Evolutionary conservation across 768 basidiomycete species (phyloP).

Genomic region (Postia placenta): DNA sequence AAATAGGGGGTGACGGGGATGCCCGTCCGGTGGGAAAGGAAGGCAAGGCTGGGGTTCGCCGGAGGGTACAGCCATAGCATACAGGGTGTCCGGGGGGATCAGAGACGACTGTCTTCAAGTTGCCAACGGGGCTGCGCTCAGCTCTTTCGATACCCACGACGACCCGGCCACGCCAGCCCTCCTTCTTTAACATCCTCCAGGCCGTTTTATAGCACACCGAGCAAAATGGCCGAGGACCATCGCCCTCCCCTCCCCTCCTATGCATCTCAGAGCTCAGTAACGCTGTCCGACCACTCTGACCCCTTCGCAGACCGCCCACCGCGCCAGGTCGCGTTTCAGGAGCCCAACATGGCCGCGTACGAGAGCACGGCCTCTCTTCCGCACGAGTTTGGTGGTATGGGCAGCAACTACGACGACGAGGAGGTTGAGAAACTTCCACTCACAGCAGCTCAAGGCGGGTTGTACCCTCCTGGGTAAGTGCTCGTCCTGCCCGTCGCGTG

Average conservation of each 20-base stretch:
- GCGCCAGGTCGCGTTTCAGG: conserved; percentile 55
- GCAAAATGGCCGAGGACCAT: conserved; percentile 20
- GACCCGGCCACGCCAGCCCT: conserved; percentile 1
- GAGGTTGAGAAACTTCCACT: conserved; percentile 77
- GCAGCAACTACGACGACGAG: conserved; percentile 50
- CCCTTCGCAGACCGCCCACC: conserved; percentile 66
- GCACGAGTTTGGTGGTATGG: conserved; percentile 38
- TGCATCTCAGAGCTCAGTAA: conserved; percentile 32
- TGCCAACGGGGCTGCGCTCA: conserved; percentile 5
- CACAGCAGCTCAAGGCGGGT: conserved; percentile 52
- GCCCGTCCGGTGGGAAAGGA: not conserved
- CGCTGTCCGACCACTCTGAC: conserved; percentile 40
- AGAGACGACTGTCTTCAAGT: conserved; percentile 5
- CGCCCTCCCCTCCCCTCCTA: conserved; percentile 22
- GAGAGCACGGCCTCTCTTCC: conserved; percentile 54
- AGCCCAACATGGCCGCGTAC: conserved; percentile 49
- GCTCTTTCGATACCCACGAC: conserved; percentile 8
- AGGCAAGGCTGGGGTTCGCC: too few species aligned
- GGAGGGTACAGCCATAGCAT: not conserved
- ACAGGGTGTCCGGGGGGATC: not conserved
- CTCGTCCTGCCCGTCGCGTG: conserved; percentile 1
- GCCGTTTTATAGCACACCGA: not conserved
- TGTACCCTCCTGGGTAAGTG: conserved; percentile 70
- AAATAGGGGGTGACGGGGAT: too few species aligned
- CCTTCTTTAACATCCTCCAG: not conserved